phyloP scores from a whole-genome alignment of 148 eudicot species.

The Rhododendron griersonianum region DNA sequence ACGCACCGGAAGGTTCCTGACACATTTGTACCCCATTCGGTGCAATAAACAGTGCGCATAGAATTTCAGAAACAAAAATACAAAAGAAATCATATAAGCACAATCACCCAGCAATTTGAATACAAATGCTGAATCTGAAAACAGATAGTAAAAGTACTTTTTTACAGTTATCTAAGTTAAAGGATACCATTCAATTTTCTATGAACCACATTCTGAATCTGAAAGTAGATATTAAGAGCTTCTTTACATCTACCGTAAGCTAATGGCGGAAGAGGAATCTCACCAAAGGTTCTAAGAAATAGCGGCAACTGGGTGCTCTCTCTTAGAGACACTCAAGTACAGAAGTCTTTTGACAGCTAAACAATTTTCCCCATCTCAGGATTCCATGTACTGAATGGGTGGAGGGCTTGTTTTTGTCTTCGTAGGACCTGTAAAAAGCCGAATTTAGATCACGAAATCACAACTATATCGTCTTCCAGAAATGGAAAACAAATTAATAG shows the following conservation, averaged over 20 bases:
- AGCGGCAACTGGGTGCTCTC: neutral
- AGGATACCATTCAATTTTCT: neutral
- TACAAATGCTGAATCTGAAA: neutral
- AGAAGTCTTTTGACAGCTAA: neutral
- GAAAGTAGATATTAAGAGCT: neutral
- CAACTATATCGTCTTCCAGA: too few relatives aligned
- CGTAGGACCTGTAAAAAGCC: constrained; percentile 43
- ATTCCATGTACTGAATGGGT: constrained; percentile 69
- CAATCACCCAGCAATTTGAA: neutral
- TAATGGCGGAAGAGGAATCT: constrained; percentile 1
- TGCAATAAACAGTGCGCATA: neutral
- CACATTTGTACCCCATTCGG: neutral
- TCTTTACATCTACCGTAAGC: constrained; percentile 6
- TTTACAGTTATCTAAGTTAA: neutral
- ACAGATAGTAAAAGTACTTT: neutral
- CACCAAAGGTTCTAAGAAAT: neutral
- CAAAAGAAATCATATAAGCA: neutral
- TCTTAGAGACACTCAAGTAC: constrained; percentile 3
- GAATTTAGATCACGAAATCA: neutral
- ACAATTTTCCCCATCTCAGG: constrained; percentile 14
- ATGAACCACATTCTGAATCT: neutral
- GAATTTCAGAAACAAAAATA: neutral
- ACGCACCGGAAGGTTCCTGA: neutral
- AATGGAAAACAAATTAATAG: neutral
- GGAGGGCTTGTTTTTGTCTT: constrained; percentile 71